A percentile compares a stretch with the other conserved stretches of the same genome.
phyloP scores from a whole-genome alignment of 768 basidiomycete species.

The Lactifluus pinguis region DNA sequence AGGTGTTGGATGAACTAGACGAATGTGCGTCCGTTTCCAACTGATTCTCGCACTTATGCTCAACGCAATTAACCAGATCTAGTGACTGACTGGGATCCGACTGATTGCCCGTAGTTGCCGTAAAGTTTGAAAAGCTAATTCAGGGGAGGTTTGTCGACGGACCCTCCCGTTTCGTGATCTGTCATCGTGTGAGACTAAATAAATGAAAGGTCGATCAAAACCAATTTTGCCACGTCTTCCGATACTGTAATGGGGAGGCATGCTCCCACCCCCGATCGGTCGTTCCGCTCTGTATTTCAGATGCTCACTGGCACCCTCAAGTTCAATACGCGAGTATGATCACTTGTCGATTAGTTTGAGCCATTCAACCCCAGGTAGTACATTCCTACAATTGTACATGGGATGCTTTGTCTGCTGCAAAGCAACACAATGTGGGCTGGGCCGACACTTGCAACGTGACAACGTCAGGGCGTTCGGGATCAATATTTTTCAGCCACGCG shows the following conservation, averaged over 20 bases:
- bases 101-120: slow-evolving; percentile 23
- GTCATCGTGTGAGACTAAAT: not conserved
- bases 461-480: not conserved
- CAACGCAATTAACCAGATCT: slow-evolving; percentile 22
- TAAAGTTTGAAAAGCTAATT: not conserved
- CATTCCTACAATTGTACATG: not conserved
- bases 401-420: not conserved
- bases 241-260: not conserved
- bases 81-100: slow-evolving; percentile 38
- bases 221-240: not conserved
- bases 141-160: not conserved
- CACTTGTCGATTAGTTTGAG: not conserved
- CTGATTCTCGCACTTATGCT: not conserved
- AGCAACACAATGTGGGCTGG: not conserved
- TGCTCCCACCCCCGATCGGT: not conserved
- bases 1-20: slow-evolving; percentile 42
- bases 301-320: not conserved
- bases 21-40: slow-evolving; percentile 33
- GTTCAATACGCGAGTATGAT: not conserved
- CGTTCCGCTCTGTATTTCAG: not conserved
- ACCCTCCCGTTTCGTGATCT: not conserved
- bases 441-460: too few species aligned
- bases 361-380: not conserved
- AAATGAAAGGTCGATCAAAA: not conserved
- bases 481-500: not conserved